Evolutionary conservation across 805 yeast species (phyloP), one percentile per base, ranked within the genome.

Genomic region (Sugiyamaella mastotermitis): DNA sequence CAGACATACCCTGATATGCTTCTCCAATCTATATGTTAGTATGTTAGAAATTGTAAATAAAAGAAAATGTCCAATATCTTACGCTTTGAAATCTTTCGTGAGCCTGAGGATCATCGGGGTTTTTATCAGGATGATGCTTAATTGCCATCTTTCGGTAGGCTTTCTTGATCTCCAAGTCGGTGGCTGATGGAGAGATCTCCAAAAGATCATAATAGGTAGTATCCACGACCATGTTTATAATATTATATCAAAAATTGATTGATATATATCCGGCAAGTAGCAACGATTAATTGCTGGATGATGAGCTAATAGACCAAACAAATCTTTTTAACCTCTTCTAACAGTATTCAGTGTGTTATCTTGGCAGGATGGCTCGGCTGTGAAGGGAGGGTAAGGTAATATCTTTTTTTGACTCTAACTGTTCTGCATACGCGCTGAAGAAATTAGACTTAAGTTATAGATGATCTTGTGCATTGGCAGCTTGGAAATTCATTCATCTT

Each of bases 121-220:
- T 86, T 66, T 92, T 92, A 60, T 92, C 98, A 1, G 98, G 98
- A 60, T 90, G 98, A 35, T 84, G 83, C 41, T 68, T 70, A 61
- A 90, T 82, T 5, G 97, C 97, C 59, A 78, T 78, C 58, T 83
- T 83, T 46, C 98, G 72, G 61, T 92, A 92, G 0, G 97, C 95
- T 58, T 86, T 86, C 62, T 92, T 92, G 61, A 92, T 84, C 47
- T 92, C 95, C 8, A 74, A 66, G 3, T 79, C 79, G 0, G 83
- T 71, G 14, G 97, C 97, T 9, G 73, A 73, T 15, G 79, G 70
- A 18, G 62, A 50, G 13, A 90, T 80, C 25, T 76, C 83, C 35
- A 92, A 65, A 11, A 78, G 60, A 48, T 92, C 98, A 60, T 92
- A 92, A 61, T 90, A 92, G 8, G 71, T 74, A 0, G 94, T 82